Conservation (phyloP, 192 early-diverging fungal genomes). For the Allomyces javanicus region DNA sequence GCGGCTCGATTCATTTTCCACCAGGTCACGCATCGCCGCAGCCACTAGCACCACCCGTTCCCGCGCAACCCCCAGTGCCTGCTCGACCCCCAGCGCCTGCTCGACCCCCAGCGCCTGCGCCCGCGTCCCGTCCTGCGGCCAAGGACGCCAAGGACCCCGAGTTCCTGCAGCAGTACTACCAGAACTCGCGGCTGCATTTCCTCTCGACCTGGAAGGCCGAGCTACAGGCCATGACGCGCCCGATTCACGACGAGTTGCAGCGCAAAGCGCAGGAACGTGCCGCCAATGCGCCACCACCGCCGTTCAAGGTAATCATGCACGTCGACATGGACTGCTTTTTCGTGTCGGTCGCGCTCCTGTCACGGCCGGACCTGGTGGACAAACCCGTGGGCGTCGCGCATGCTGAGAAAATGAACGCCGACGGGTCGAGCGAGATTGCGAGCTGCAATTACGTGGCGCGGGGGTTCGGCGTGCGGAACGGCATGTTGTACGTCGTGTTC, state of each 20-base stretch:
- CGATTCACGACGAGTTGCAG: constrained; percentile 10
- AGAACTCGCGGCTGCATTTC: constrained; percentile 53
- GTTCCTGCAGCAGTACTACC: constrained; percentile 44
- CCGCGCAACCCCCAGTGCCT: not conserved
- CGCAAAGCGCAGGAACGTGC: too few relatives aligned
- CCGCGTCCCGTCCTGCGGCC: too few relatives aligned
- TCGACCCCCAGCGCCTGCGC: not conserved
- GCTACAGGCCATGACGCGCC: constrained; percentile 40
- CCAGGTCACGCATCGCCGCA: constrained; percentile 5
- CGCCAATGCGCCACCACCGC: constrained; percentile 6
- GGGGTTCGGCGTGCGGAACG: constrained; percentile 50
- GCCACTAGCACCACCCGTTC: constrained; percentile 2
- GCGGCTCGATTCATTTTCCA: not conserved
- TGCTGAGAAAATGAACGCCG: constrained; percentile 10
- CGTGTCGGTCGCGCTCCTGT: constrained; percentile 54
- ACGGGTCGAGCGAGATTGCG: constrained; percentile 39
- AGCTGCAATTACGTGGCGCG: constrained; percentile 79
- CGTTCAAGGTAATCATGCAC: constrained; percentile 41
- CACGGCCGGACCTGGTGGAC: constrained; percentile 38
- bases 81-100: not conserved
- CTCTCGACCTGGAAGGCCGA: constrained; percentile 64
- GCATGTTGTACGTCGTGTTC: constrained; percentile 25
- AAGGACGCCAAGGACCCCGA: constrained; percentile 11
- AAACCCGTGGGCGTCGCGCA: constrained; percentile 58
- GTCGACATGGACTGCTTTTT: constrained; percentile 93